Evolutionary conservation across 352 stramenopile genomes (phyloP), one percentile per base, ranked within the genome.

Genomic region (Phytopythium delawarense): DNA sequence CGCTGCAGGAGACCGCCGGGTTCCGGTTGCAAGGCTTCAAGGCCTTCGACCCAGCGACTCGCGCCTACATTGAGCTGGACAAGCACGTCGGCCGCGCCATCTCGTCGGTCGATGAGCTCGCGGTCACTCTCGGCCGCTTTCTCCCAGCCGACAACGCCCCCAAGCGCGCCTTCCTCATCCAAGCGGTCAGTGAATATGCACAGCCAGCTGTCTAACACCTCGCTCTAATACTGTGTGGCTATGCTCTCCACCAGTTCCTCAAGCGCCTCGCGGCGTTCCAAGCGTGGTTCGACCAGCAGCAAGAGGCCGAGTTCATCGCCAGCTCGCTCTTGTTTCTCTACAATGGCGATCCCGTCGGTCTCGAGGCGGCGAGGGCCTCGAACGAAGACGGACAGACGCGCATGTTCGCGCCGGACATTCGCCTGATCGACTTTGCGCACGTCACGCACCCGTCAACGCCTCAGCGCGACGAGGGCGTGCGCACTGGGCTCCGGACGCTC

Each of bases 241-340:
- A 21, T 40, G 25, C 2, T 46, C 11, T 37, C 23, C 0, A 7
- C 9, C 35, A 96, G 81, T 91, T 96, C 50, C 69, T 96, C 40
- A 35, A 45, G 23, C 73, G 89, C 21, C 72, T 97, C 0, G 62
- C 86, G 18, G 57, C 70, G 40, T 68, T 97, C n/a, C 62, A 78
- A 34, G 25, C 44, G 20, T 96, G 86, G 83, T 93, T 97, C 51
- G 67, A 92, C 8, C 62, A 78, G 58, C 95, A 98, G 63, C 64
- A 79, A 45, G 69, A 77, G 34, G 85, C 89, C 32, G 70, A 84
- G 55, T 98, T 99, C 76, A 97, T 97, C 73, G 91, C 91, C 2
- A 98, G 92, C 63, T 98, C 95, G 16, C 81, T 99, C 61, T 71
- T 99, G 51, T 96, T 99, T 48, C 76, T 98, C 7, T 98, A 98